phyloP scores from a whole-genome alignment of 768 basidiomycete genomes.

The Phlebiopsis gigantea region DNA sequence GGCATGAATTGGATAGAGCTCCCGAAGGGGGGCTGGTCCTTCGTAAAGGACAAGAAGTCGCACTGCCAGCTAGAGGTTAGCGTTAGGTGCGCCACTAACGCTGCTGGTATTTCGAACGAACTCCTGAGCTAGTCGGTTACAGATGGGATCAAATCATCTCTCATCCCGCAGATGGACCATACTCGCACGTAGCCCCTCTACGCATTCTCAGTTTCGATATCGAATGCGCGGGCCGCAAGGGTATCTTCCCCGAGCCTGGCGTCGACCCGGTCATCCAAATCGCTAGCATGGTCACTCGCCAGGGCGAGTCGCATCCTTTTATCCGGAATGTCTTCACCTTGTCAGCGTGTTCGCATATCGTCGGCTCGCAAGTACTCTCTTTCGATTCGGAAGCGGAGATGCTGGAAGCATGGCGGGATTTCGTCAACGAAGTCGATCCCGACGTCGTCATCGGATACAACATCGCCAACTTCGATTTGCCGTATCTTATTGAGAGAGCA shows the following conservation, averaged over 20 bases:
- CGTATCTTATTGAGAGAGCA: conserved; percentile 91
- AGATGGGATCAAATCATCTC: conserved; percentile 83
- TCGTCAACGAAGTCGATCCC: conserved; percentile 85
- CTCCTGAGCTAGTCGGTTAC: neutral
- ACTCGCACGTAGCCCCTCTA: conserved; percentile 89
- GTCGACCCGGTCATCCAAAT: conserved; percentile 97
- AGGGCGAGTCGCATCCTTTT: conserved; percentile 92
- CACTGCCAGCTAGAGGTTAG: conserved; percentile 86
- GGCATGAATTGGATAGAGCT: conserved; percentile 99
- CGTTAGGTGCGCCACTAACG: conserved; percentile 43
- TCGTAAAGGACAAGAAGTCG: conserved; percentile 57
- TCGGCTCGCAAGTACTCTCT: conserved; percentile 92
- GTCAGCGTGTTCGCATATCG: conserved; percentile 90
- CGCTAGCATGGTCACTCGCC: conserved; percentile 97
- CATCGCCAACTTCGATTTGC: conserved; percentile 90
- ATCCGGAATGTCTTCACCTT: conserved; percentile 96
- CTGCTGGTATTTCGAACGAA: neutral
- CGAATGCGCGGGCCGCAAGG: conserved; percentile 96
- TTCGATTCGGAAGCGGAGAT: conserved; percentile 71
- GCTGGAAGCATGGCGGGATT: conserved; percentile 84
- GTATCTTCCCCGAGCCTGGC: conserved; percentile 91
- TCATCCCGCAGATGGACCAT: conserved; percentile 85
- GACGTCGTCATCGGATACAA: conserved; percentile 98
- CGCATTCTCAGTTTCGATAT: conserved; percentile 98
- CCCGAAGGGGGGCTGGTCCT: conserved; percentile 71